Evolutionary conservation across 352 stramenopile species (phyloP), one percentile per base, ranked within the genome.

Genomic region (Phytophthora crassamura): DNA sequence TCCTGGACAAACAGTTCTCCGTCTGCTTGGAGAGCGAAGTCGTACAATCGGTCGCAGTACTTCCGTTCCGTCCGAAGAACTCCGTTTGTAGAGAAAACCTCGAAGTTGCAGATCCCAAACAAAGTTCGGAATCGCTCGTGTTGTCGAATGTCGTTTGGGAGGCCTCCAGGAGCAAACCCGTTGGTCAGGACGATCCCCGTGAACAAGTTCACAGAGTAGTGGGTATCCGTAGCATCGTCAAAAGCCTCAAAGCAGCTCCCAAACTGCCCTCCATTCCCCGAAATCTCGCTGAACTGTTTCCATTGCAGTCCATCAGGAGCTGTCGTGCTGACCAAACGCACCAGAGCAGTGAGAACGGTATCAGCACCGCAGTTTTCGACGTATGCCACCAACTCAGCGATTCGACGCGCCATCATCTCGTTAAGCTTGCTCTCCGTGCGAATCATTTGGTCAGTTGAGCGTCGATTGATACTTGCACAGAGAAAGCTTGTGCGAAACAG

Each of bases 161-260:
- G 52, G 3, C 77, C 72, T 15, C 70, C 68, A 15, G 77, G 72
- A 15, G 67, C 50, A 20, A 69, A 65, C 0, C 80, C 82, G 46
- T 89, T 70, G 0, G 68, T 72, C 6, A 88, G 45, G 3, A 89
- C 64, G 2, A 55, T 42, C 0, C 82, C 80, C 1, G 66, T 77
- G 15, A 86, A 80, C 22, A 89, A n/a, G 34, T 90, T 89, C 9
- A 89, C 50, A 1, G 74, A 59, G 30, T 85, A 88, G 9, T 74
- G 64, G 0, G 55, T 69, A 50, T 45, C 35, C 12, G 18, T 68
- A 0, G 16, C 1, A 5, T 41, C 6, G 10, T 82, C 65, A 11
- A 59, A 40, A 8, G 67, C 64, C 36, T 75, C 50, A 30, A 74
- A 86, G 16, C 66, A 85, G 47, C 48, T 82, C 7, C 56, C 61